Evolutionary conservation across 176 grass and related monocot genomes (phyloP).

Genomic region (Triticum urartu): DNA sequence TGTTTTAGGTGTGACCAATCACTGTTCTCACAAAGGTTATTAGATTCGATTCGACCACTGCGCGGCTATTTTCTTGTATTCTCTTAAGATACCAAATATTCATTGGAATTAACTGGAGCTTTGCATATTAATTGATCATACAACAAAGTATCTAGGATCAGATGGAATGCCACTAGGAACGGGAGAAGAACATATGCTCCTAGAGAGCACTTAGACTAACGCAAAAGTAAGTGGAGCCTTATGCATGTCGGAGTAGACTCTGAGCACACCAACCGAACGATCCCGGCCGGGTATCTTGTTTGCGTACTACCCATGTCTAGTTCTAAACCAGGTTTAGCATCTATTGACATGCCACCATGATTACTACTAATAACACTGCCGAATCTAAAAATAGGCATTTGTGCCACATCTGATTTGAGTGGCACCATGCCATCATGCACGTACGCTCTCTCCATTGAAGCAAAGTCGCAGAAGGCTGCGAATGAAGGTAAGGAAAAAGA

Average conservation of each 20-base stretch:
- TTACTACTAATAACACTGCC: no score
- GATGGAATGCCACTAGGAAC: slow-evolving; percentile 41
- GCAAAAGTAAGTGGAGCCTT: not conserved
- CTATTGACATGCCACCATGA: not conserved
- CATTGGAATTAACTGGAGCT: no score
- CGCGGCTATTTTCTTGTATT: no score
- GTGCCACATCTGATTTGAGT: not conserved
- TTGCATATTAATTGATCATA: not conserved
- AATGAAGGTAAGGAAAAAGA: slow-evolving; percentile 28
- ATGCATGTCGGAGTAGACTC: no score
- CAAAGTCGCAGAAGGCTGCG: not conserved
- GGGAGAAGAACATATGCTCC: slow-evolving; percentile 41
- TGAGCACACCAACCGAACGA: not conserved
- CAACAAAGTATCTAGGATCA: slow-evolving; percentile 24
- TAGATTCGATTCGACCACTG: no score
- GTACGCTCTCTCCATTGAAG: not conserved
- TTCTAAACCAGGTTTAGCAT: slow-evolving; percentile 14
- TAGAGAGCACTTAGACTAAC: not conserved
- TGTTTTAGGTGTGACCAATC: no score
- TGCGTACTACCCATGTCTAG: not conserved
- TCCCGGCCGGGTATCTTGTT: not conserved
- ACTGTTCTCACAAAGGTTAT: no score
- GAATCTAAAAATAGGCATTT: not conserved
- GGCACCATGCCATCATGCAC: not conserved
- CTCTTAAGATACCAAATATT: no score